phyloP scores from a whole-genome alignment of 257 asterid species.

The Fraxinus pennsylvanica region DNA sequence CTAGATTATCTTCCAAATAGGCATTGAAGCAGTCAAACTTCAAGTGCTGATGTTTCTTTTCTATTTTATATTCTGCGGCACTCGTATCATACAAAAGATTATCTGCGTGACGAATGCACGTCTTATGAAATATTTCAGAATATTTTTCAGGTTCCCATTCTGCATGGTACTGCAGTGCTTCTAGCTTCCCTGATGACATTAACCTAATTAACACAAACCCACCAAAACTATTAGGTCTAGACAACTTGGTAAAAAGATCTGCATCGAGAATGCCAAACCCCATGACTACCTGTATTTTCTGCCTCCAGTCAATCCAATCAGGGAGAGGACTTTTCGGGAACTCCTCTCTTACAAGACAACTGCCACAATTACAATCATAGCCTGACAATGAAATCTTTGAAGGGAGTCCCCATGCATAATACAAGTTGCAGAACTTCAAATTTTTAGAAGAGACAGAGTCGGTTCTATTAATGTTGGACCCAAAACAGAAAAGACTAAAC shows the following conservation, averaged over 20 bases:
- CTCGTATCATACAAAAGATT: constrained; percentile 43
- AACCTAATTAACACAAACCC: constrained; percentile 60
- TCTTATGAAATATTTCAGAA: constrained; percentile 39
- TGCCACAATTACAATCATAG: constrained; percentile 58
- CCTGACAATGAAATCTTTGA: constrained; percentile 46
- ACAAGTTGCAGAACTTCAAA: constrained; percentile 44
- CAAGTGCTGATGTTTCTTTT: constrained; percentile 38
- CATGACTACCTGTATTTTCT: constrained; percentile 52
- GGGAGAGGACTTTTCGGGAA: constrained; percentile 49
- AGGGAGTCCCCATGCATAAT: constrained; percentile 68
- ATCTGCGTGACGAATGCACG: constrained; percentile 33
- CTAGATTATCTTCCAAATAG: constrained; percentile 50
- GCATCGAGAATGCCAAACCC: constrained; percentile 66
- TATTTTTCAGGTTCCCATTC: constrained; percentile 39
- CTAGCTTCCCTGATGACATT: constrained; percentile 76
- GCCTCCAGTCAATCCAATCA: constrained; percentile 84
- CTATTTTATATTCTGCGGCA: constrained; percentile 33
- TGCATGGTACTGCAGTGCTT: constrained; percentile 61
- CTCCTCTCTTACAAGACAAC: constrained; percentile 56
- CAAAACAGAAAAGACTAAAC: constrained; percentile 69
- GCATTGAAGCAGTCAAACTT: constrained; percentile 50
- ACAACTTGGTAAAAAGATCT: constrained; percentile 34
- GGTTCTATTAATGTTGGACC: constrained; percentile 41
- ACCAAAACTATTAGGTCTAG: constrained; percentile 40
- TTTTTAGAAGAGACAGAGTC: constrained; percentile 34